Evolutionary conservation across 208 protist genomes (phyloP).

Genomic region (Borovskyia barvae): DNA sequence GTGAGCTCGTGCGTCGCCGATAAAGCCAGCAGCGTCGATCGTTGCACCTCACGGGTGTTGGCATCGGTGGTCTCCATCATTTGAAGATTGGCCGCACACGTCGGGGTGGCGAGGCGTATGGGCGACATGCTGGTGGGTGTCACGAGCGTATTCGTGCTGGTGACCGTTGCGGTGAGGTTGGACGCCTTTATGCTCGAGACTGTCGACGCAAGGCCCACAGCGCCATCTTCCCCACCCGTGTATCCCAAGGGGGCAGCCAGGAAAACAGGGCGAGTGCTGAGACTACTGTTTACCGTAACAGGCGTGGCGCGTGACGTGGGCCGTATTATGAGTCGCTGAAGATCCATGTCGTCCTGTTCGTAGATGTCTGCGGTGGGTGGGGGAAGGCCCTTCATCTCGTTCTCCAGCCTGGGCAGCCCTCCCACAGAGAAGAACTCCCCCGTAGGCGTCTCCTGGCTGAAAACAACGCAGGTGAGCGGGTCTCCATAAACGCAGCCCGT

Average conservation of each 20-base stretch:
- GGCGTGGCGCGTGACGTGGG: constrained; percentile 49
- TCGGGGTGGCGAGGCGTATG: constrained; percentile 23
- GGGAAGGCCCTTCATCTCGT: constrained; percentile 67
- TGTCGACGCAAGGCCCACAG: neutral
- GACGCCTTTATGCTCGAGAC: constrained; percentile 2
- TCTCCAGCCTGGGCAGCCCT: constrained; percentile 65
- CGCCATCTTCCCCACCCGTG: neutral
- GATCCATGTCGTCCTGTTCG: constrained; percentile 54
- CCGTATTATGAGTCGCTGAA: constrained; percentile 59
- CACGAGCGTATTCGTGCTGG: constrained; percentile 22
- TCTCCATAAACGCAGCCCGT: constrained; percentile 90
- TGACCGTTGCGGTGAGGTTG: constrained; percentile 18
- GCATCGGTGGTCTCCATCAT: constrained; percentile 18
- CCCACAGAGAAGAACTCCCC: constrained; percentile 68
- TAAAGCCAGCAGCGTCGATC: constrained; percentile 49
- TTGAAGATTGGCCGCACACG: constrained; percentile 19
- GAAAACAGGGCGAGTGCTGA: constrained; percentile 25
- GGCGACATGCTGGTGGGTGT: constrained; percentile 18
- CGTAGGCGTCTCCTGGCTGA: constrained; percentile 30
- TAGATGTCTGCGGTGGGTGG: constrained; percentile 68
- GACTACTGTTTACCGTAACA: constrained; percentile 14
- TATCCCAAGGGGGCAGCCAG: constrained; percentile 33
- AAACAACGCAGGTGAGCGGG: constrained; percentile 77
- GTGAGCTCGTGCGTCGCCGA: constrained; percentile 40
- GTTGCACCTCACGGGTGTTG: constrained; percentile 38